Base-by-base conservation (phyloP, 345 rosid genomes). In the Eucalyptus virginea region DNA sequence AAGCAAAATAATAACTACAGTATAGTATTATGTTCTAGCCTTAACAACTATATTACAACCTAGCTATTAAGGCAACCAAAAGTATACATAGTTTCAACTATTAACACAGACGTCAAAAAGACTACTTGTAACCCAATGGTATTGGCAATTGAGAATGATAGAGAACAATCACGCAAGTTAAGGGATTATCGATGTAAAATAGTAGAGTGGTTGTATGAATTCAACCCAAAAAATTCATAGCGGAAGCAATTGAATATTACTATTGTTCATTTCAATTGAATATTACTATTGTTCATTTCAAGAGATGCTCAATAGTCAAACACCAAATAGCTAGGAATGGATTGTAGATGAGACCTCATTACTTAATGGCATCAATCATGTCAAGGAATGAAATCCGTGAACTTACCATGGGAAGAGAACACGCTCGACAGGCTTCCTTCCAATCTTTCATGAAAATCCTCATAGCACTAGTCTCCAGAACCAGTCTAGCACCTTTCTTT, bases 381-480 rank as follows among this genome's bases (percentile, higher is more conserved):
- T 77, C 47, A 32, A 52, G 83, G 51, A 40, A 65, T 9, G 17
- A 88, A 47, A 91, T 49, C 89, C 86, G 58, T 67, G 83, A 89
- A 90, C 44, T 86, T 94, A 96, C 99, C 93, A 91, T 92, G 44
- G 88, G 77, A 65, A 92, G 87, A 89, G 93, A 81, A 80, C 91
- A 88, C 87, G 92, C 95, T 92, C 91, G 92, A 90, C 97, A 97
- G 17, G 94, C 91, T 81, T 93, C 96, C 93, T 96, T 96, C 99
- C 98, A 97, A 23, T 93, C 92, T 89, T 96, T 92, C 90, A 95
- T 93, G 92, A 97, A 97, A 86, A 72, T 89, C 52, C 90, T 93
- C 89, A 96, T 89, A 60, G 89, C 90, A 89, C 90, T 87, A 89
- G 95, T 89, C 56, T 96, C 91, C 67, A 91, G 87, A 26, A 88